phyloP scores from a whole-genome alignment of 1,284 basidiomycete species.

The Coniferiporia weirii region DNA sequence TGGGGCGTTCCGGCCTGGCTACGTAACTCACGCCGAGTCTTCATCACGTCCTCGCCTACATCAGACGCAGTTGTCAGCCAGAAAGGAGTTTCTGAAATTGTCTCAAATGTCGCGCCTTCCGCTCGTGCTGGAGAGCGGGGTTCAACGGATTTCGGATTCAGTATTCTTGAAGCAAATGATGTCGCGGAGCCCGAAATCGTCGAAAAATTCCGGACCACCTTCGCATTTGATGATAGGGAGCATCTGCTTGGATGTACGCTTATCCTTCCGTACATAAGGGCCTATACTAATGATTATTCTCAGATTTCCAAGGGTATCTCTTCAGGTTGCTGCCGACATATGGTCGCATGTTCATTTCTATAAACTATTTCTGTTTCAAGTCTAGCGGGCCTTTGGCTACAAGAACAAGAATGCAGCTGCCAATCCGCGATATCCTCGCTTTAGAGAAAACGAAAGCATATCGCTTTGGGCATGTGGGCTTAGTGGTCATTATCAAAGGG shows the following conservation, averaged over 20 bases:
- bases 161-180: conserved; percentile 66
- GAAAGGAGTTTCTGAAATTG: conserved; percentile 44
- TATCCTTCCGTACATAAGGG: not conserved
- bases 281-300: not conserved
- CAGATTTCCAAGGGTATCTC: conserved; percentile 86
- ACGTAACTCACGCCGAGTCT: conserved; percentile 47
- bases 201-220: conserved; percentile 73
- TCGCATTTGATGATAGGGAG: conserved; percentile 86
- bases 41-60: conserved; percentile 21
- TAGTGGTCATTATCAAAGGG: conserved; percentile 88
- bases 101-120: conserved; percentile 15
- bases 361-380: conserved; percentile 86
- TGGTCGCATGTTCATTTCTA: conserved; percentile 83
- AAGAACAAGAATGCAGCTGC: conserved; percentile 89
- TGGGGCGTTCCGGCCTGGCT: conserved; percentile 74
- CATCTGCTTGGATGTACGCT: conserved; percentile 77
- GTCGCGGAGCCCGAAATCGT: conserved; percentile 56
- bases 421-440: conserved; percentile 82
- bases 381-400: conserved; percentile 70
- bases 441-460: conserved; percentile 84
- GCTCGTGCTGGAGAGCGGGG: conserved; percentile 20
- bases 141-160: conserved; percentile 63
- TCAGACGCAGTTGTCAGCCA: conserved; percentile 19
- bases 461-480: conserved; percentile 83
- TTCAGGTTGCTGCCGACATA: conserved; percentile 82